Conservation (phyloP, 495 filamentous ascomycete species). For the Copromyces sp. region DNA sequence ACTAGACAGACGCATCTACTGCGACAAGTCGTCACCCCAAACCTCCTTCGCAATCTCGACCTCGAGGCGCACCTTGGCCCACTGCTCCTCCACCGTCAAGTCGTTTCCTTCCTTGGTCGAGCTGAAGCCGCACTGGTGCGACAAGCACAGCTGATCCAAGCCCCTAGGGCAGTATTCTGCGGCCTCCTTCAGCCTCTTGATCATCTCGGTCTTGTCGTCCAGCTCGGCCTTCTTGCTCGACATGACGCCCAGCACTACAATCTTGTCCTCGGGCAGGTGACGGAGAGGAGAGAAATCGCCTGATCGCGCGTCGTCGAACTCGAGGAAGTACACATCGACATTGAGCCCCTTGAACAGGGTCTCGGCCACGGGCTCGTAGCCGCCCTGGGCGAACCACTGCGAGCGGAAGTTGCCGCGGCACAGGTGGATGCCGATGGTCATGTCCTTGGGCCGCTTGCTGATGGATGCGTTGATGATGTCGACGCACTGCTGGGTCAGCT, state of each 20-base stretch:
- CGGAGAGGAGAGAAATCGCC: conserved; percentile 57
- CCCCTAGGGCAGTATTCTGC: conserved; percentile 50
- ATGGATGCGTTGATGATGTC: conserved; percentile 54
- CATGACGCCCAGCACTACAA: conserved; percentile 55
- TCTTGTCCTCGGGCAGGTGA: conserved; percentile 52
- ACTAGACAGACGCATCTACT: conserved; percentile 10
- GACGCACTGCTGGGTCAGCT: conserved; percentile 50
- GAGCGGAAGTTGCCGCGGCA: conserved; percentile 52
- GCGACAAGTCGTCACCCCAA: conserved; percentile 34
- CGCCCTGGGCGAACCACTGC: conserved; percentile 54
- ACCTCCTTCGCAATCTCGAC: conserved; percentile 40
- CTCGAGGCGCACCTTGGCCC: conserved; percentile 36
- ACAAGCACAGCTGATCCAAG: conserved; percentile 51
- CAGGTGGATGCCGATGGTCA: conserved; percentile 57
- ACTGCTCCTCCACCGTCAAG: conserved; percentile 49
- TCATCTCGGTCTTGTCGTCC: conserved; percentile 51
- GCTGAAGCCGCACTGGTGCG: conserved; percentile 61
- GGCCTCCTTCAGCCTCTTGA: conserved; percentile 47
- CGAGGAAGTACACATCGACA: conserved; percentile 59
- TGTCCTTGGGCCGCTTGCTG: conserved; percentile 43
- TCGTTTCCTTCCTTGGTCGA: conserved; percentile 55
- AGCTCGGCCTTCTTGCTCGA: conserved; percentile 54
- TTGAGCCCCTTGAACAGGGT: conserved; percentile 54
- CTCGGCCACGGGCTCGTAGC: conserved; percentile 57
- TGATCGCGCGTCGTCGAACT: conserved; percentile 57